Evolutionary conservation across 2,329 filamentous ascomycete species (phyloP), one percentile per base, ranked within the genome.

Genomic region (Aspergillus cejpii): DNA sequence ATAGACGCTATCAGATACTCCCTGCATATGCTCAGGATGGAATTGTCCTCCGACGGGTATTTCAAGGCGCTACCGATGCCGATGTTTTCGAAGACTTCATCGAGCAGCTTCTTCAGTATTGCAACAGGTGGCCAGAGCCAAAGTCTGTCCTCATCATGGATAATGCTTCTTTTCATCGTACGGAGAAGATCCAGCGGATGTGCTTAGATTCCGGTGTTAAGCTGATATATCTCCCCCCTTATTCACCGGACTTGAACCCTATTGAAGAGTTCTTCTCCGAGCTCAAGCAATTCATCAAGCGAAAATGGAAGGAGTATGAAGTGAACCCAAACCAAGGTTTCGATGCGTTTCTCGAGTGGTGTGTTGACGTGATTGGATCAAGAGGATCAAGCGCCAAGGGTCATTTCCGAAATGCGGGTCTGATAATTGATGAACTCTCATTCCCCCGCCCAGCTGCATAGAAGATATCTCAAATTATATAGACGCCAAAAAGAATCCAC

Each of bases 251-350:
- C 47, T 48, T 65, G 10, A 65, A 66, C 45, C 60, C 58, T 26
- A 63, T 67, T 49, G 56, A 67, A 48, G 57, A 66, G 45, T 60
- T 60, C 47, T 69, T 67, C 52, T 41, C 54, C 19, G 59, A 61
- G 44, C 47, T 67, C 10, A 67, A 67, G 48, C 52, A 50, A 14
- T 63, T 57, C 42, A 60, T 67, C 27, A 61, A 59, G 50, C 51
- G 50, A 45, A 49, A 59, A 34, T 62, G 23, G 23, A 4, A 24
- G 23, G n/a, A n/a, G n/a, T n/a, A n/a, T n/a, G n/a, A n/a, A n/a
- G n/a, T n/a, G n/a, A n/a, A n/a, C n/a, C n/a, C n/a, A n/a, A n/a
- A n/a, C n/a, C n/a, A n/a, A n/a, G n/a, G n/a, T n/a, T n/a, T n/a
- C n/a, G n/a, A n/a, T n/a, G n/a, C n/a, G n/a, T n/a, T n/a, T n/a